Conservation (phyloP, 2,329 filamentous ascomycete genomes). For the Sphaerulina vaccinii region DNA sequence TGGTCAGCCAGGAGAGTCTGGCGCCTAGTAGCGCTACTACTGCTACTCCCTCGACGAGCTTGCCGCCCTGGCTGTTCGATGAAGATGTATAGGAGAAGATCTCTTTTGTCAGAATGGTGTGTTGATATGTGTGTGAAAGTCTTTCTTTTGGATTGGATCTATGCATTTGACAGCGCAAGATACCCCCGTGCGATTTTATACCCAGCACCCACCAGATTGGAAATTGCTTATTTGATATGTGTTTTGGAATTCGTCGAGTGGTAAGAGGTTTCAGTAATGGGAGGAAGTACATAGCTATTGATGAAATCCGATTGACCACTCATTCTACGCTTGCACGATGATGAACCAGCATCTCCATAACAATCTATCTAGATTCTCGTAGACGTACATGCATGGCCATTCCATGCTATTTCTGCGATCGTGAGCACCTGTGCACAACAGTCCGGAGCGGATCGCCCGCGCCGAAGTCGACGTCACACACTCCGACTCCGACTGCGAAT, state of each 20-base stretch:
- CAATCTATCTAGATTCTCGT: too few relatives aligned
- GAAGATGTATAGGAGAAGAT: not conserved
- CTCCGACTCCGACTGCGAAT: not conserved
- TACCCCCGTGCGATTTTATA: conserved; percentile 13
- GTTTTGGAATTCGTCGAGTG: conserved; percentile 1
- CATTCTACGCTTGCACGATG: too few relatives aligned
- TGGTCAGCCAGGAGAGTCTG: conserved; percentile 4
- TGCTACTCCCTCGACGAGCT: not conserved
- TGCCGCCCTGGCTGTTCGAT: conserved; percentile 8
- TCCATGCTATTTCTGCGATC: too few relatives aligned
- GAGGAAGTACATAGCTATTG: not conserved
- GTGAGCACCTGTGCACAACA: too few relatives aligned
- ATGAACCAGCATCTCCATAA: too few relatives aligned
- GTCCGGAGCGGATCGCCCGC: too few relatives aligned
- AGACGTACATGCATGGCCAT: too few relatives aligned
- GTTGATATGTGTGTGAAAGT: conserved; percentile 8
- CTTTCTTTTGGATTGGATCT: conserved; percentile 13
- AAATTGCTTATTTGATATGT: conserved; percentile 7
- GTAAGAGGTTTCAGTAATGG: conserved; percentile 1
- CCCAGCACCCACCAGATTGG: conserved; percentile 11
- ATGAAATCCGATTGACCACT: not conserved
- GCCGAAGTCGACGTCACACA: not conserved
- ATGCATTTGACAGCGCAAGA: conserved; percentile 14
- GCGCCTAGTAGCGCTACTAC: conserved; percentile 3
- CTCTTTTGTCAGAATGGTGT: conserved; percentile 6